Percentiles rank a stretch among this genome's conserved stretches.
Evolutionary conservation across 805 yeast genomes (phyloP).

Genomic region (Ogataea trehalophila): DNA sequence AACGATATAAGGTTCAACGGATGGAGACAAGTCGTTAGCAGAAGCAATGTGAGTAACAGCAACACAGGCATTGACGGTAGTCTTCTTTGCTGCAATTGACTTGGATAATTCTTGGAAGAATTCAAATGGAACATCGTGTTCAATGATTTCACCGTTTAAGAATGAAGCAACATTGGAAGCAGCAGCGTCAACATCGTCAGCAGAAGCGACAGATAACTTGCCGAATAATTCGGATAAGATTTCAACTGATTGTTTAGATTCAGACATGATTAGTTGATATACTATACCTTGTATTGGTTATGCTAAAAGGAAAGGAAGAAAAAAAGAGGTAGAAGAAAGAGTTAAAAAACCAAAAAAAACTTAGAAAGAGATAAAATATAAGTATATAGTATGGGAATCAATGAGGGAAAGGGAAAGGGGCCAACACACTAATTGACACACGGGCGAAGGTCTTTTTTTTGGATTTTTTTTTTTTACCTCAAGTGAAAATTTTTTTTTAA

Average conservation of each 20-base stretch:
- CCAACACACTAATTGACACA: background rate
- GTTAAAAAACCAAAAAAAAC: background rate
- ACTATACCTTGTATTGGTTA: background rate
- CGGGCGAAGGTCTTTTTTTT: too few relatives aligned
- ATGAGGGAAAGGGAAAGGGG: background rate
- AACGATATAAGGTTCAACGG: slow-evolving; percentile 95
- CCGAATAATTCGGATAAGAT: slow-evolving; percentile 91
- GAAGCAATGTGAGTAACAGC: slow-evolving; percentile 85
- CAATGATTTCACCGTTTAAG: slow-evolving; percentile 94
- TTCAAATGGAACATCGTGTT: slow-evolving; percentile 93
- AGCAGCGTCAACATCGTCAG: slow-evolving; percentile 79
- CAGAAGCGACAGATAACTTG: slow-evolving; percentile 83
- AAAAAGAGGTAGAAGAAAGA: background rate
- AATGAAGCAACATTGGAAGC: slow-evolving; percentile 88
- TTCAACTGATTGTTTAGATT: slow-evolving; percentile 60
- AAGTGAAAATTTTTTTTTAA: slow-evolving; percentile 1
- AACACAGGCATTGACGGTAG: slow-evolving; percentile 73
- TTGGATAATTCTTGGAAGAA: slow-evolving; percentile 76
- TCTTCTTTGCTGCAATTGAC: slow-evolving; percentile 79
- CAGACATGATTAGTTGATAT: slow-evolving; percentile 26
- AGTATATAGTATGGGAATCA: background rate
- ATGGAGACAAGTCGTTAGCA: slow-evolving; percentile 72
- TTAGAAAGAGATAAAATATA: background rate
- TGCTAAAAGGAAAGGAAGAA: background rate
- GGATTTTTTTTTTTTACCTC: too few relatives aligned